Conservation (phyloP, 805 yeast genomes). For the Cyberlindnera mycetangii region DNA sequence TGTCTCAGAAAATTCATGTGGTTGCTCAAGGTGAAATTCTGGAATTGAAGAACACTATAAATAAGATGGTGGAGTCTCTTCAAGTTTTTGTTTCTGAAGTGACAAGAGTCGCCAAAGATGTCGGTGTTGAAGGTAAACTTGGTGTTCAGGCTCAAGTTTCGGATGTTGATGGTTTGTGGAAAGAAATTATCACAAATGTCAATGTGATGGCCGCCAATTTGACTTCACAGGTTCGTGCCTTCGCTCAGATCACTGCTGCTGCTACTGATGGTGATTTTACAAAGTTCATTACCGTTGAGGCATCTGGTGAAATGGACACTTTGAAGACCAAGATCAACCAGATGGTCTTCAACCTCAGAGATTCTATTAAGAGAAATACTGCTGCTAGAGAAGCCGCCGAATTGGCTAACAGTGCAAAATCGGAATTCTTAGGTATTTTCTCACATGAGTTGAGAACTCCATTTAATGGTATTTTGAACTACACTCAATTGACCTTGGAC, state of each 20-base stretch:
- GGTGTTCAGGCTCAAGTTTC: conserved; percentile 91
- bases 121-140: conserved; percentile 88
- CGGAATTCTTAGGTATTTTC: conserved; percentile 87
- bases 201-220: conserved; percentile 93
- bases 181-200: conserved; percentile 86
- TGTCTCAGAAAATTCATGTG: conserved; percentile 82
- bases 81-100: conserved; percentile 88
- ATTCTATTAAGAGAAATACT: conserved; percentile 85
- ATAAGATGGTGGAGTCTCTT: conserved; percentile 89
- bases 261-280: conserved; percentile 94
- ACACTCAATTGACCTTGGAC: conserved; percentile 86
- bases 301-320: conserved; percentile 80
- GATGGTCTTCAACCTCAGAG: conserved; percentile 84
- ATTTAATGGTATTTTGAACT: conserved; percentile 89
- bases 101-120: conserved; percentile 86
- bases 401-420: conserved; percentile 82
- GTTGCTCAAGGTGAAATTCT: conserved; percentile 90
- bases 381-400: conserved; percentile 96
- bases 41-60: conserved; percentile 81
- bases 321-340: conserved; percentile 58
- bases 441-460: conserved; percentile 90
- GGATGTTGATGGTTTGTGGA: conserved; percentile 91
- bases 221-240: conserved; percentile 89
- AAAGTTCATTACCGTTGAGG: conserved; percentile 85
- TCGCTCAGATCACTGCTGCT: conserved; percentile 91